Base-by-base conservation (phyloP, 345 rosid species). In the Hevea brasiliensis region DNA sequence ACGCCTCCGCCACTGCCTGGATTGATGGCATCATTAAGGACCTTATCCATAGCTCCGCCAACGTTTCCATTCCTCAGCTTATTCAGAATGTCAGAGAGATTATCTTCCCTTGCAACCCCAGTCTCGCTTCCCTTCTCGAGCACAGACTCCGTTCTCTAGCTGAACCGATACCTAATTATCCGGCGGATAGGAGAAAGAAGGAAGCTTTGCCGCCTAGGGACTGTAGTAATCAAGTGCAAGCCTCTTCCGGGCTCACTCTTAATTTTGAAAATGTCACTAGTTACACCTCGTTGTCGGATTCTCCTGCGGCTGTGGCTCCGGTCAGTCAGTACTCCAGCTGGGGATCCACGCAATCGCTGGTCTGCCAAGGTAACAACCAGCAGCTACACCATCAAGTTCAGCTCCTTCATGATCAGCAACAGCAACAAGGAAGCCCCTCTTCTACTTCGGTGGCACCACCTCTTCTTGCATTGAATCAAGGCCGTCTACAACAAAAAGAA, bases 71-170 rank as follows among this genome's bases (percentile, higher is more conserved):
- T 56, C 94, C 97, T 80, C 99, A 95, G 78, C 93, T 95, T 70
- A 90, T 95, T 70, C 98, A 95, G 74, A 95, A 92, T 84, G 98
- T 95, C 15, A 77, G 97, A 72, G 99, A 95, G 69, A 95, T 92
- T 57, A 91, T 95, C 71, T 87, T 85, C 80, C 99, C 99, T 76
- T 90, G 92, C 72, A 95, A 95, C 84, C 98, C 99, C 26, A 89
- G 85, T 79, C 94, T 95, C 1, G 98, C 97, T 20, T 82, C 92
- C 57, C 89, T 92, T 42, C 87, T 95, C 6, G 99, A 95, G 82
- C 80, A 86, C 78, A 80, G 96, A 67, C 96, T 95, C 20, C 90
- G 92, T 6, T 87, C 89, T 59, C 86, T 95, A 7, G 76, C 86
- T 48, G 89, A 91, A 17, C 88, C 90, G 12, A 50, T 74, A 14